Conservation (phyloP, 495 filamentous ascomycete species). For the Daldinia vernicosa region DNA sequence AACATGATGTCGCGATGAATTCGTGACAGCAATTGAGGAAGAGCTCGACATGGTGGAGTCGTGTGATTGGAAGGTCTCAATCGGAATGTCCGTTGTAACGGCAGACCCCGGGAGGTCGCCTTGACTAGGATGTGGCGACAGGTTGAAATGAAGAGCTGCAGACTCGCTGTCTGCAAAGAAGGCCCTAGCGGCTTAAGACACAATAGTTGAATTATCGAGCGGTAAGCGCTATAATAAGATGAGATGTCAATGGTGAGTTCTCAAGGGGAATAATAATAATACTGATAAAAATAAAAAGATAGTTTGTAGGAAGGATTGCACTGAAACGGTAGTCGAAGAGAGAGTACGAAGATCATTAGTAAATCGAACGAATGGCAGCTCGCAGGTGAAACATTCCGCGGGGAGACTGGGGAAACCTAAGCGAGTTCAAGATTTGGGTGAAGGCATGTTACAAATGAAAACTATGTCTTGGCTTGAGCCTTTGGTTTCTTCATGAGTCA, state of each 20-base stretch:
- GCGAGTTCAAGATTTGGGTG: conserved; percentile 23
- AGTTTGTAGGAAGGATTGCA: conserved; percentile 16
- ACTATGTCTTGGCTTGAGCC: conserved; percentile 30
- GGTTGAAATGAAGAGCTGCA: conserved; percentile 36
- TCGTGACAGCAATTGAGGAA: conserved; percentile 48
- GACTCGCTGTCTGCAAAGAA: conserved; percentile 26
- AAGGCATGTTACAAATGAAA: conserved; percentile 25
- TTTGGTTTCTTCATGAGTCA: conserved; percentile 31
- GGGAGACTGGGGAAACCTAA: conserved; percentile 37
- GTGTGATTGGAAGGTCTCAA: conserved; percentile 40
- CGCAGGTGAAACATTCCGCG: conserved; percentile 42
- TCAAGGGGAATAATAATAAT: no score
- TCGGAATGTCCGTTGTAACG: conserved; percentile 43
- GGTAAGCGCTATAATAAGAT: conserved; percentile 17
- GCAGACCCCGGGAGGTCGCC: conserved; percentile 43
- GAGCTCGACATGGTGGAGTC: conserved; percentile 54
- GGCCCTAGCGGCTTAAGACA: conserved; percentile 6
- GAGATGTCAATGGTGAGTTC: conserved; percentile 27
- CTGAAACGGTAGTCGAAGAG: conserved; percentile 26
- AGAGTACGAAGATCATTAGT: conserved; percentile 28
- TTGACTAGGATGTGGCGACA: conserved; percentile 36
- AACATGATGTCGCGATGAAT: conserved; percentile 49
- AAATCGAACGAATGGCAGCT: conserved; percentile 34
- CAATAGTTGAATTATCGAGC: conserved; percentile 22
- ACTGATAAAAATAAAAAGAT: no score